Conservation (phyloP, 2,329 filamentous ascomycete species). For the Stachybotrys chartarum region DNA sequence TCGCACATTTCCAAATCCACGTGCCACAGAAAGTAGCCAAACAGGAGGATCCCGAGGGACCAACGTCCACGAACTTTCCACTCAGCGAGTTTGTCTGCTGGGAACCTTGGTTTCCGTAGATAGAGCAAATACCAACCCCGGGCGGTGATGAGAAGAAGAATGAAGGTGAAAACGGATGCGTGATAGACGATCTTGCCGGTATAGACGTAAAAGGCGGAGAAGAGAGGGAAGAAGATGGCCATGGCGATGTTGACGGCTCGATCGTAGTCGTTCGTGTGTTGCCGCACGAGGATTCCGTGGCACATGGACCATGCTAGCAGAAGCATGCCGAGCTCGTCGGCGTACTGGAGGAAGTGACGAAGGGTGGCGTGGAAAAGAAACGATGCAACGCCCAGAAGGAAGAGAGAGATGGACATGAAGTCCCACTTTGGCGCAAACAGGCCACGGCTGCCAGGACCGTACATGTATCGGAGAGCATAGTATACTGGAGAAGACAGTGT, state of each 20-base stretch:
- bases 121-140: constrained; percentile 28
- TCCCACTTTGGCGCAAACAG: constrained; percentile 25
- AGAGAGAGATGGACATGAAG: constrained; percentile 32
- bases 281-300: constrained; percentile 38
- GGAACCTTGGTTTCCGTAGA: constrained; percentile 18
- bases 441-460: constrained; percentile 19
- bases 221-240: constrained; percentile 30
- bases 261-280: constrained; percentile 27
- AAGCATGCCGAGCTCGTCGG: constrained; percentile 54
- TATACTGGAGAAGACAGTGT: constrained; percentile 23
- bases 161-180: constrained; percentile 25
- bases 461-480: constrained; percentile 30
- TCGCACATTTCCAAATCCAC: constrained; percentile 47
- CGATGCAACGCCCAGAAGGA: constrained; percentile 34
- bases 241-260: constrained; percentile 27
- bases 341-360: constrained; percentile 33
- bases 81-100: constrained; percentile 13
- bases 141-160: constrained; percentile 22
- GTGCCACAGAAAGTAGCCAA: constrained; percentile 48
- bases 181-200: constrained; percentile 37
- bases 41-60: constrained; percentile 25
- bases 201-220: constrained; percentile 34
- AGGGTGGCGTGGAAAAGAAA: constrained; percentile 37
- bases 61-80: constrained; percentile 19
- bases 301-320: constrained; percentile 44